Evolutionary conservation across 345 rosid species (phyloP), one percentile per base, ranked within the genome.

Genomic region (Melaleuca alternifolia): DNA sequence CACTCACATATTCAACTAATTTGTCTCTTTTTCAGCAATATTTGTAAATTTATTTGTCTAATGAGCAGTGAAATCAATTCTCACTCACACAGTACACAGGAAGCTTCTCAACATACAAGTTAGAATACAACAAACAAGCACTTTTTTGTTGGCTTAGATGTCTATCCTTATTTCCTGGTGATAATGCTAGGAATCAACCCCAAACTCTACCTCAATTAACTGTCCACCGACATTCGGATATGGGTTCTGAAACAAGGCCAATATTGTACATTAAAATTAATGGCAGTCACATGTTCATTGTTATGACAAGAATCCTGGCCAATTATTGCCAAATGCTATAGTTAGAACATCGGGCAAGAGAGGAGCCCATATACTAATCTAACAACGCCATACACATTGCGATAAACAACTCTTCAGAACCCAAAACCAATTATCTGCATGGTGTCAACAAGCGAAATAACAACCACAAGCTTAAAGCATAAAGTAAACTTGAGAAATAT

Each of bases 11-110:
- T n/a, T 95, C 97, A 51, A 96, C 93, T 76, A 92, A 54, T 85
- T 93, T 93, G 84, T 96, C 98, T 82, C 94, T 94, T 91, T 95
- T 97, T 90, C 96, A 88, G 87, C 92, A 65, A 88, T 94, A n/a
- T 90, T 98, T 97, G 92, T 82, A 84, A 84, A 82, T 86, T 83
- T n/a, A 59, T 11, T 15, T 15, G 26, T 59, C 7, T 5, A 5
- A 59, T 59, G 7, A 59, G 16, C 1, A 26, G 8, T 11, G 30
- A 26, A 59, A 52, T 26, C 65, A 26, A 26, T 26, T 57, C 15
- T 57, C 15, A 26, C 1, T 11, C 30, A 26, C 16, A 5, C 16
- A 26, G 33, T 59, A 59, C 11, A 2, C n/a, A n/a, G 26, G 16
- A 59, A 59, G 65, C 30, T 59, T 59, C 65, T 59, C 3, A 0